Evolutionary conservation across 2,329 filamentous ascomycete species (phyloP), one percentile per base, ranked within the genome.

Genomic region (Leptographium galeiforme): DNA sequence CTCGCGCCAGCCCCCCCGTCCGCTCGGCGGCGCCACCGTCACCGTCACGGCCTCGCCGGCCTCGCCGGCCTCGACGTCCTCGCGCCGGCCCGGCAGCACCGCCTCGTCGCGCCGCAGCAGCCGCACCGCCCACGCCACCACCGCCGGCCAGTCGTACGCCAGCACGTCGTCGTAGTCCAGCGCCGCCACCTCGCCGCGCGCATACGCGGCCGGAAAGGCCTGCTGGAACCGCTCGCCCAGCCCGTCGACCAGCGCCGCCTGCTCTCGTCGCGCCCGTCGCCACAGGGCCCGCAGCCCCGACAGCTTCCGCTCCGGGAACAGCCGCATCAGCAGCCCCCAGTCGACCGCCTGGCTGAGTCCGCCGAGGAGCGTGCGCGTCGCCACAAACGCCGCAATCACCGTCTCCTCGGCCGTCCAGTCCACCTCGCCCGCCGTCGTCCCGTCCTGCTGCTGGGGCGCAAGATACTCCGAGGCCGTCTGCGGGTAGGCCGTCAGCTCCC

Each of bases 81-180:
- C 25, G 32, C 40, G 30, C n/a, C 45, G 10, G 30, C 30, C 41
- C n/a, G 41, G 16, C 18, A n/a, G 41, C 16, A 18, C 41, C 41
- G 71, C 63, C 38, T 75, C 61, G 52, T 73, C 68, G 34, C 71
- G 66, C 0, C 68, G 68, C 30, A 72, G 67, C 5, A 78, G 76
- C 25, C 73, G 70, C 57, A 79, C 69, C 1, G 82, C 76, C 87
- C 87, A 91, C 39, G 75, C 71, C 48, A 89, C 75, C 7, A 90
- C 66, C 6, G 64, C 66, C 11, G 71, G 67, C 85, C 87, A 89
- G 61, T 90, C 82, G 55, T 87, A 88, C 2, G 75, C 73, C 41
- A 76, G 64, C 0, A 81, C 72, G 47, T 84, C 68, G 50, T 85
- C 73, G 58, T 78, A 86, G 63, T 88, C 71, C 19, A 90, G 71